phyloP scores from a whole-genome alignment of 805 yeast species.

The Starmerella vitae region DNA sequence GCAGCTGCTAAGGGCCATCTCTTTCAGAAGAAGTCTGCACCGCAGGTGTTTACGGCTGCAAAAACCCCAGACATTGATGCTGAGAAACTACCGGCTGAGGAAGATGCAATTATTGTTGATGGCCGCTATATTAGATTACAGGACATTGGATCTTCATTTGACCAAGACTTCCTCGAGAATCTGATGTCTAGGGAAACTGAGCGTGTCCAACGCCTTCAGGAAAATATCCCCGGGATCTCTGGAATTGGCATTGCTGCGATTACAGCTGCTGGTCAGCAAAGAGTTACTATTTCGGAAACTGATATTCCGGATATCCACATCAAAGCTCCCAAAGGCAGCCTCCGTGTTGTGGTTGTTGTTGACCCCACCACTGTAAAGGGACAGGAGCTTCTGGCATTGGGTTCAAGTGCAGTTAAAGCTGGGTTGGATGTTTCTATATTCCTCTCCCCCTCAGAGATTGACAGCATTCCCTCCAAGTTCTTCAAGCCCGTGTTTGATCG shows the following conservation, averaged over 20 bases:
- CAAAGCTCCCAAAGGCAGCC: neutral
- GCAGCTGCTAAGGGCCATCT: slow-evolving; percentile 11
- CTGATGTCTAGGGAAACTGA: slow-evolving; percentile 14
- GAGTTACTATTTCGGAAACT: slow-evolving; percentile 3
- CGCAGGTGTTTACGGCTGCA: slow-evolving; percentile 5
- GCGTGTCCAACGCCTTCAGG: slow-evolving; percentile 10
- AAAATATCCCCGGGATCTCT: slow-evolving; percentile 5
- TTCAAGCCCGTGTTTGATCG: slow-evolving; percentile 20
- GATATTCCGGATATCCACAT: slow-evolving; percentile 7
- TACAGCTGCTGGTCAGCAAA: slow-evolving; percentile 3
- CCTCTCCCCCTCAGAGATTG: slow-evolving; percentile 22
- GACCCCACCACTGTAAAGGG: slow-evolving; percentile 64
- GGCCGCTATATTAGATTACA: slow-evolving; percentile 10
- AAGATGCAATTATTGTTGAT: slow-evolving; percentile 14
- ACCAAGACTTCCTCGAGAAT: slow-evolving; percentile 1
- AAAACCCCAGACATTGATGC: slow-evolving; percentile 2
- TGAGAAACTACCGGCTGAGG: slow-evolving; percentile 1
- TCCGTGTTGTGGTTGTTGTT: slow-evolving; percentile 27
- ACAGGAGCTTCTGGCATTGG: slow-evolving; percentile 45
- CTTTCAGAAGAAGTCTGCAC: slow-evolving; percentile 10
- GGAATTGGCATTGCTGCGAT: slow-evolving; percentile 11
- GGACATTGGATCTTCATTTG: neutral
- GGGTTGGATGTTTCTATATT: slow-evolving; percentile 28
- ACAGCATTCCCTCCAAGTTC: slow-evolving; percentile 14
- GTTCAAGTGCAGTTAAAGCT: slow-evolving; percentile 21